Evolutionary conservation across 495 filamentous ascomycete species (phyloP), one percentile per base, ranked within the genome.

Genomic region (Aspergillus cavernicola): DNA sequence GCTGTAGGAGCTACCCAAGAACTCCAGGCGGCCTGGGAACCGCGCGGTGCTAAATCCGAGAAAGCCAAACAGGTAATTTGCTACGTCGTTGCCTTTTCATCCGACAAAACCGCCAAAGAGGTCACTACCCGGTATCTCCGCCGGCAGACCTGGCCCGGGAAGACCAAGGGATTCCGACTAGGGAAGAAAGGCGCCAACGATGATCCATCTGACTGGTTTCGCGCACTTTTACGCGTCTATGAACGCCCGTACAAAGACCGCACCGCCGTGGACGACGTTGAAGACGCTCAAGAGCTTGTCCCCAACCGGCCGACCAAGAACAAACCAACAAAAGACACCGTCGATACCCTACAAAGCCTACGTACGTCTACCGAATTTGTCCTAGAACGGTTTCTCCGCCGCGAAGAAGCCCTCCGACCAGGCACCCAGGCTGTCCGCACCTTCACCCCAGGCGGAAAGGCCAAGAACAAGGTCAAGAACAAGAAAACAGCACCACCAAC

Each of bases 61-160:
- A 86, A 85, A 55, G 83, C 87, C 4, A 96, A 91, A 60, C 92
- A 97, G 66, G 83, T 95, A 12, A 90, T 96, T 50, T 85, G 88
- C 46, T 99, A 99, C 55, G 80, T 95, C n/a, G 75, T 99, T 10
- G 91, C 85, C 0, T 90, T 88, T 70, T 90, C 89, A 2, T 60
- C 82, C 9, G 90, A 97, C 63, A 88, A 87, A 11, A 90, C 90
- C 0, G 95, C 90, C 9, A 97, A 97, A 69, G 93, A 97, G 62
- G 88, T 99, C 32, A 97, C 93, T 0, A 86, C 90, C 4, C 83
- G 92, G 12, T 97, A 99, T 67, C 83, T 97, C 6, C 90, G 87
- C 57, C 80, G 85, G 16, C 89, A 88, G 43, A 80, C 82, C 33
- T 87, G 89, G 73, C 93, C 93, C 3, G 90, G 95, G 5, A 89